Evolutionary conservation across 2,329 filamentous ascomycete genomes (phyloP).

Genomic region (Davidsoniella eucalypti): DNA sequence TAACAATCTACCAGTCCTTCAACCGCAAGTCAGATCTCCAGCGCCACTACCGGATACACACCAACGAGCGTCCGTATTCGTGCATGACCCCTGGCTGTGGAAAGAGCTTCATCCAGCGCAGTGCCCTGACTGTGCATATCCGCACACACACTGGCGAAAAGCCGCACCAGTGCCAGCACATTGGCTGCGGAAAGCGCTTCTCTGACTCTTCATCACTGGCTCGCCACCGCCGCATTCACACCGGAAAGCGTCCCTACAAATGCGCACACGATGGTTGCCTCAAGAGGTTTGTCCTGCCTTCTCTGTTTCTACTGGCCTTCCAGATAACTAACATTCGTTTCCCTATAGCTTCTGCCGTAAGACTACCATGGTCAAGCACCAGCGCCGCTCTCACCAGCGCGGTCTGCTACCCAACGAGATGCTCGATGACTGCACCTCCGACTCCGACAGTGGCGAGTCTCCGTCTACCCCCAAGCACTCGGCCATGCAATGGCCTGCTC

Average conservation of each 20-base stretch:
- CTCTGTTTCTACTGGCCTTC: too few relatives aligned
- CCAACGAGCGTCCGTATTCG: constrained; percentile 50
- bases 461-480: constrained; percentile 41
- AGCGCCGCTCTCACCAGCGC: constrained; percentile 43
- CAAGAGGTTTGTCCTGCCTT: constrained; percentile 33
- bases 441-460: constrained; percentile 41
- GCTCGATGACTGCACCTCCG: constrained; percentile 36
- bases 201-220: constrained; percentile 53
- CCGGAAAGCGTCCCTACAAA: constrained; percentile 49
- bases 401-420: constrained; percentile 38
- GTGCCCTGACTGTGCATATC: constrained; percentile 53
- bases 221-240: constrained; percentile 48
- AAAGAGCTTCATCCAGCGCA: constrained; percentile 56
- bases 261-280: constrained; percentile 44
- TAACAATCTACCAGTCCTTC: constrained; percentile 37
- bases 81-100: constrained; percentile 44
- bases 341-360: constrained; percentile 48
- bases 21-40: constrained; percentile 57
- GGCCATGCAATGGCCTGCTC: constrained; percentile 34
- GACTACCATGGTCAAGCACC: constrained; percentile 55
- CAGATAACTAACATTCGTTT: constrained; percentile 13
- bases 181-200: constrained; percentile 51
- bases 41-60: constrained; percentile 55
- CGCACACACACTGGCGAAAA: constrained; percentile 58
- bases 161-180: constrained; percentile 49